Evolutionary conservation across 2,329 filamentous ascomycete species (phyloP).

Genomic region (Fusarium domesticum): DNA sequence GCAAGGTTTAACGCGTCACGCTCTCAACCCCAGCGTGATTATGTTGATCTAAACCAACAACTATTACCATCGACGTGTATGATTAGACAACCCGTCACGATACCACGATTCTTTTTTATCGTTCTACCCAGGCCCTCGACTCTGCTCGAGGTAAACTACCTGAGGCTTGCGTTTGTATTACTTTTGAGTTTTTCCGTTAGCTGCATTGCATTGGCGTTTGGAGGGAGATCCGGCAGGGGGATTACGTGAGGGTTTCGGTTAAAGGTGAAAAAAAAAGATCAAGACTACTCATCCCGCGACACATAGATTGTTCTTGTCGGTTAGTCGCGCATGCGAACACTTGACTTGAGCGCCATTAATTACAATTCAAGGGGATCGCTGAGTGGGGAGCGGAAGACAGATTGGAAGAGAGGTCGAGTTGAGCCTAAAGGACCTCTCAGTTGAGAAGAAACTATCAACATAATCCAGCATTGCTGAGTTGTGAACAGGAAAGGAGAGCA

Average conservation of each 20-base stretch:
- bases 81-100: slow-evolving; percentile 45
- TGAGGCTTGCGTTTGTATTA: slow-evolving; percentile 36
- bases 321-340: slow-evolving; percentile 25
- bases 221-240: slow-evolving; percentile 33
- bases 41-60: slow-evolving; percentile 4
- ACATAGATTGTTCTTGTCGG: slow-evolving; percentile 39
- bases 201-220: slow-evolving; percentile 61
- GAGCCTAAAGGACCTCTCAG: slow-evolving; percentile 6
- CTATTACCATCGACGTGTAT: slow-evolving; percentile 37
- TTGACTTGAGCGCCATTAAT: slow-evolving; percentile 31
- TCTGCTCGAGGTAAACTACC: slow-evolving; percentile 6
- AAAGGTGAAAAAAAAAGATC: slow-evolving; percentile 32
- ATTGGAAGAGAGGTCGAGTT: slow-evolving; percentile 10
- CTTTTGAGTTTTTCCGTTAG: slow-evolving; percentile 32
- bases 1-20: slow-evolving; percentile 47
- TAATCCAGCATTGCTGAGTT: neutral
- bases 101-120: slow-evolving; percentile 44
- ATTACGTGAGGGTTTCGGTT: slow-evolving; percentile 32
- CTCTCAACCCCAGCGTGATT: slow-evolving; percentile 8
- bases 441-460: slow-evolving; percentile 10
- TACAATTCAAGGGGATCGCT: slow-evolving; percentile 24
- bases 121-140: slow-evolving; percentile 23
- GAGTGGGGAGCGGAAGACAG: slow-evolving; percentile 17
- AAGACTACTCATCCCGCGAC: slow-evolving; percentile 40
- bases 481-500: neutral